Conservation (phyloP, 2,329 filamentous ascomycete species). For the Thielaviopsis ethacetica region DNA sequence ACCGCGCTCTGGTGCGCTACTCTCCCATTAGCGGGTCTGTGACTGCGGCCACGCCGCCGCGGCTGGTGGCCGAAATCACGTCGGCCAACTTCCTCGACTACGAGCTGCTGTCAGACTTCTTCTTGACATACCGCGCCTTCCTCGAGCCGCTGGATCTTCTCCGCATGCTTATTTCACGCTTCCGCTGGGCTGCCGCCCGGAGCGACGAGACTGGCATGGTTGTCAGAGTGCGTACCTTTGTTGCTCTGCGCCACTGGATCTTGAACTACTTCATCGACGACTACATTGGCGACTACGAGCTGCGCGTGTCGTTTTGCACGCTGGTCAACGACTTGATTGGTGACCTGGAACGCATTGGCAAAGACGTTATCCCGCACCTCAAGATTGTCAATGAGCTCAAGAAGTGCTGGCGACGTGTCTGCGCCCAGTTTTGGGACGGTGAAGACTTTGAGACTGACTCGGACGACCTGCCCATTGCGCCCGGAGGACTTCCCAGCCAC, state of each 20-base stretch:
- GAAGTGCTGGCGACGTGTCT: conserved; percentile 90
- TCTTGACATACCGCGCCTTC: conserved; percentile 84
- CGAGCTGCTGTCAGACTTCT: conserved; percentile 92
- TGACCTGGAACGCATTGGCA: conserved; percentile 24
- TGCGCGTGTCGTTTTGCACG: conserved; percentile 65
- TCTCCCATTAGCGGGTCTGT: conserved; percentile 55
- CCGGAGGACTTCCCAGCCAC: conserved; percentile 55
- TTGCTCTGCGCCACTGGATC: conserved; percentile 91
- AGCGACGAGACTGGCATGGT: conserved; percentile 76
- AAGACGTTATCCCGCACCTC: neutral
- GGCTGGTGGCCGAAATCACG: conserved; percentile 89
- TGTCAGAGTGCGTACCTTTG: conserved; percentile 89
- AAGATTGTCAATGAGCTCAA: conserved; percentile 70
- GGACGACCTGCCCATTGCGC: conserved; percentile 51
- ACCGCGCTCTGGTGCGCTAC: conserved; percentile 69
- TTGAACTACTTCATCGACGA: conserved; percentile 96
- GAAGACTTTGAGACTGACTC: conserved; percentile 47
- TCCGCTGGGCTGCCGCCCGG: conserved; percentile 72
- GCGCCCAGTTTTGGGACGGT: conserved; percentile 75
- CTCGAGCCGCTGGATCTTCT: conserved; percentile 62
- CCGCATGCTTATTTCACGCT: conserved; percentile 65
- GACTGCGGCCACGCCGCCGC: conserved; percentile 73
- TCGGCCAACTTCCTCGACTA: conserved; percentile 94
- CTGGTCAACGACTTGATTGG: conserved; percentile 55
- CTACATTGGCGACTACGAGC: conserved; percentile 59